Conservation (phyloP, 1,284 basidiomycete genomes). For the Rhodotorula mucilaginosa region DNA sequence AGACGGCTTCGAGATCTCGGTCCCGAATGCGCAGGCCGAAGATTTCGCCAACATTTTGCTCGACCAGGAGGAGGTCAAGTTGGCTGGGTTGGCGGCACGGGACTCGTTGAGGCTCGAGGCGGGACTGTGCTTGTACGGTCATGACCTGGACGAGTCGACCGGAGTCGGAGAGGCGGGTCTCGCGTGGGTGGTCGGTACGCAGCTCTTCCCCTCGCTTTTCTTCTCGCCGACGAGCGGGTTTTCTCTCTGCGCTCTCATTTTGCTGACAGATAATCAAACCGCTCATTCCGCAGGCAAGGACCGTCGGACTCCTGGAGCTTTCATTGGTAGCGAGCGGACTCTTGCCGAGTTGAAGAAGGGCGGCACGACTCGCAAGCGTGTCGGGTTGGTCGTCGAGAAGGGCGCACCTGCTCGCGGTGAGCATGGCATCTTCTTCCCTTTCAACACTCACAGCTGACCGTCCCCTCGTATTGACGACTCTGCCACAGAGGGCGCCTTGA, state of each 20-base stretch:
- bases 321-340: slow-evolving; percentile 81
- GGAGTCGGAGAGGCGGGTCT: slow-evolving; percentile 80
- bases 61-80: slow-evolving; percentile 61
- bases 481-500: slow-evolving; percentile 71
- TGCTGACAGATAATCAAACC: neutral
- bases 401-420: slow-evolving; percentile 74
- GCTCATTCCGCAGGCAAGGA: slow-evolving; percentile 64
- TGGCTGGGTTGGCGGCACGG: slow-evolving; percentile 87
- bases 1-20: slow-evolving; percentile 85
- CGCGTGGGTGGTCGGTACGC: slow-evolving; percentile 82
- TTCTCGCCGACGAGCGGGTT: neutral
- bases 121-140: slow-evolving; percentile 96
- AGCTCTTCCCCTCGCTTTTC: slow-evolving; percentile 7
- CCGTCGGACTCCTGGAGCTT: slow-evolving; percentile 62
- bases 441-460: neutral
- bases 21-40: slow-evolving; percentile 10
- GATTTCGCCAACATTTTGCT: slow-evolving; percentile 31
- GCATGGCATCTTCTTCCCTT: neutral
- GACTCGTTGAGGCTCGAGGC: slow-evolving; percentile 93
- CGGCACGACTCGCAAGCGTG: slow-evolving; percentile 66
- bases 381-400: slow-evolving; percentile 73
- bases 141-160: slow-evolving; percentile 84
- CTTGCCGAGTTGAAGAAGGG: slow-evolving; percentile 76
- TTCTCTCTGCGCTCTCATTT: no score
- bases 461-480: neutral